A percentile compares a stretch with the other conserved stretches of the same genome.
Conservation (phyloP, 78 protist species). For the Bodo saltans region DNA sequence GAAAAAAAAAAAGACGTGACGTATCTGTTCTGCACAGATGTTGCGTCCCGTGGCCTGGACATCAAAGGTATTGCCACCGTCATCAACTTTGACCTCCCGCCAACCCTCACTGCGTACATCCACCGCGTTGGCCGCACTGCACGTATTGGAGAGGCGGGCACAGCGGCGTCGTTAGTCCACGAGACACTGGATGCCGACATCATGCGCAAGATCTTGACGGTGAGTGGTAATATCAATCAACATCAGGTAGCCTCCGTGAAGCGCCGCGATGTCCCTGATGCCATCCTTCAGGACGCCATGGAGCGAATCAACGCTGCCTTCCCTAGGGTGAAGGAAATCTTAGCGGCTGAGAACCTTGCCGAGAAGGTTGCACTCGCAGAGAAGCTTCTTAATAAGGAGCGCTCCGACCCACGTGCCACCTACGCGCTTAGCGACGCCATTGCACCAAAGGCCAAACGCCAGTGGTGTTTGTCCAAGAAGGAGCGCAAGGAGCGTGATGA, state of each 20-base stretch:
- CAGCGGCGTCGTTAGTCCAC: not conserved
- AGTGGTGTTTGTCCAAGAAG: not conserved
- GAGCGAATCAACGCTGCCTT: not conserved
- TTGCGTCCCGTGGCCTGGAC: slow-evolving; percentile 90
- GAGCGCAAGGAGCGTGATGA: not conserved
- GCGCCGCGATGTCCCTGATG: not conserved
- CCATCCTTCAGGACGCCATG: not conserved
- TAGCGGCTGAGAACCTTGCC: not conserved
- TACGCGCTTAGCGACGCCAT: not conserved
- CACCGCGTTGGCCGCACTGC: slow-evolving; percentile 50
- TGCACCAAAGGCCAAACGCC: not conserved
- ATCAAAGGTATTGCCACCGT: slow-evolving; percentile 68
- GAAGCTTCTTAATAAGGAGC: not conserved
- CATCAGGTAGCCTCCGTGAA: not conserved
- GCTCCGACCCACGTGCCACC: not conserved
- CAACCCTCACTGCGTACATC: slow-evolving; percentile 28
- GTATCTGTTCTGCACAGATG: too few relatives aligned
- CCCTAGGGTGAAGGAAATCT: not conserved
- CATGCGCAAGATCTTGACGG: not conserved
- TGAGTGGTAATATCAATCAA: not conserved
- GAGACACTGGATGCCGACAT: slow-evolving; percentile 4
- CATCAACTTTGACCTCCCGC: slow-evolving; percentile 45
- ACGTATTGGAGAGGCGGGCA: slow-evolving; percentile 31
- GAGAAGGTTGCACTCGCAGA: not conserved
- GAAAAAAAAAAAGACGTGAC: too few relatives aligned